Evolutionary conservation across 768 basidiomycete genomes (phyloP), one percentile per base, ranked within the genome.

Genomic region (Peribolospora kevripleyi): DNA sequence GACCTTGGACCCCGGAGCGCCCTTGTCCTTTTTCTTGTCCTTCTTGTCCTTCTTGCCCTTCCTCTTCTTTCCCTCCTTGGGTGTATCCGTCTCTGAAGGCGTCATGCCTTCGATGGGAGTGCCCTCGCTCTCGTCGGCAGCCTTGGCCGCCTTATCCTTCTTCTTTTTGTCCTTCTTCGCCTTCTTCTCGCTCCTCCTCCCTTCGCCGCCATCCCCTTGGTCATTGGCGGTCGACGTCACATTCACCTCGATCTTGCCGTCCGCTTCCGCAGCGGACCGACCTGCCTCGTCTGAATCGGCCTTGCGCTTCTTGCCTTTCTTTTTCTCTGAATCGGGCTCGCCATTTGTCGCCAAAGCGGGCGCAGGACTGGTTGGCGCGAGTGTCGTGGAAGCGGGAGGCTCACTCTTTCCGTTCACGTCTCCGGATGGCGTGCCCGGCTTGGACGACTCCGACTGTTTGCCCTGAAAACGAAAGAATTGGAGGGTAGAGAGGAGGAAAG

Each of bases 121-220:
- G 3, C 48, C 37, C 9, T 6, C 51, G 3, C 6, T 49, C 5
- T 8, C 3, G 7, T 50, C 10, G 2, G 40, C 46, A 11, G 37
- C 37, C 43, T 14, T 45, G 10, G 45, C 48, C 37, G 38, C 54
- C 3, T n/a, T n/a, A 7, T 48, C 51, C 40, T 8, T 48, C 43
- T 43, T 51, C 36, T 46, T 50, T 36, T 50, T 47, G 49, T 47
- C 48, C 54, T 58, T 55, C 53, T 56, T 50, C 8, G 36, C 42
- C 50, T 51, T 50, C 48, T 56, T 58, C 51, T 55, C 51, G 4
- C 11, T 9, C 56, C 46, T 46, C 40, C 49, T 53, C 47, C 37
- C 45, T 42, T 53, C 36, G 46, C 52, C 50, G 9, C 49, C 49
- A 50, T 51, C 51, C 47, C 47, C 43, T 54, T 51, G n/a, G 13